A percentile compares a stretch with the other conserved stretches of the same genome.
Conservation (phyloP, 345 rosid genomes). For the Mallotus nudiflorus region DNA sequence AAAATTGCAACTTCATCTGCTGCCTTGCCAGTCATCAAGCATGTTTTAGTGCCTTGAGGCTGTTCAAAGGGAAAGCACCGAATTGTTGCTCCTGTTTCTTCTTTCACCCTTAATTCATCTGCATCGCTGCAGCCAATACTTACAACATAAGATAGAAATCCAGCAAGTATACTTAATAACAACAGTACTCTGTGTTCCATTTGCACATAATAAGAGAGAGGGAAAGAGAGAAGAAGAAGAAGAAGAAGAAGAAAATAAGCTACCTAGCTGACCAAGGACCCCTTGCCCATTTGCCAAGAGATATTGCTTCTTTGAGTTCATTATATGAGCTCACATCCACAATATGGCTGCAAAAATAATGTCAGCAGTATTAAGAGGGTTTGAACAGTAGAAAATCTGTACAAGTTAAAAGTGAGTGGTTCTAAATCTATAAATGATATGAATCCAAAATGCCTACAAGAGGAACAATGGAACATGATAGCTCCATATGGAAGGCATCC, state of each 20-base stretch:
- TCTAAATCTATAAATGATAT: neutral
- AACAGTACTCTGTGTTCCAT: neutral
- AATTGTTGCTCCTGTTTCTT: constrained; percentile 95
- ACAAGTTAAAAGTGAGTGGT: neutral
- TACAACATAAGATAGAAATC: neutral
- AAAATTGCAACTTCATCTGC: constrained; percentile 87
- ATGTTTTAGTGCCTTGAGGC: constrained; percentile 56
- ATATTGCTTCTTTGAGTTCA: constrained; percentile 74
- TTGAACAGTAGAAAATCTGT: neutral
- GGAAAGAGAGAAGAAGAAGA: too few species aligned
- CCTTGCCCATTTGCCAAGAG: constrained; percentile 93
- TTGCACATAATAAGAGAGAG: neutral
- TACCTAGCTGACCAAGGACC: constrained; percentile 95
- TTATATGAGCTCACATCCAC: constrained; percentile 82
- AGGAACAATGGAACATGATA: neutral
- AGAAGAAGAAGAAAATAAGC: neutral
- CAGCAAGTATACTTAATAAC: neutral
- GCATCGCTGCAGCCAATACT: constrained; percentile 48
- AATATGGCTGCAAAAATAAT: constrained; percentile 63
- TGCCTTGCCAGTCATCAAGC: constrained; percentile 81
- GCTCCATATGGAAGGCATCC: neutral
- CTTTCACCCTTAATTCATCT: constrained; percentile 78
- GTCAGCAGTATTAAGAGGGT: constrained; percentile 1
- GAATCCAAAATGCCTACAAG: neutral
- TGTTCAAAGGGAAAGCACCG: constrained; percentile 91